Conservation (phyloP, 1,284 basidiomycete species). For the Dichomitus squalens region DNA sequence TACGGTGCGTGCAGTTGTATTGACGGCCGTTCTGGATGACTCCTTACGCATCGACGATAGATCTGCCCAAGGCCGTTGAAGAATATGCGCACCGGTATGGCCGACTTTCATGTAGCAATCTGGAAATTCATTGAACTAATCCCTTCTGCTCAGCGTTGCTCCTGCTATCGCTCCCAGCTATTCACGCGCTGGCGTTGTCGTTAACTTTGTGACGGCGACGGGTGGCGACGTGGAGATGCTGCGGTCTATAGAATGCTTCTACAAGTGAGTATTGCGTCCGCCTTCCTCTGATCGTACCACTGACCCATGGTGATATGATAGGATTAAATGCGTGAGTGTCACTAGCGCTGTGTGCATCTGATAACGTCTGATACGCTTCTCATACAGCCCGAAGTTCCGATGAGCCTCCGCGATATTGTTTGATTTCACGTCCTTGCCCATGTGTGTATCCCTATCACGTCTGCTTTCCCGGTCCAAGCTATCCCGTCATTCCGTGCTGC, state of each 20-base stretch:
- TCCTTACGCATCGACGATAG: conserved; percentile 39
- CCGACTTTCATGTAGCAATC: background rate
- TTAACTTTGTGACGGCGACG: conserved; percentile 95
- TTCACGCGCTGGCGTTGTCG: conserved; percentile 82
- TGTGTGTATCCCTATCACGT: conserved; percentile 80
- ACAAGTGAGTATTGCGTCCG: conserved; percentile 61
- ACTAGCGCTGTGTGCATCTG: background rate
- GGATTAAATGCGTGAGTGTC: conserved; percentile 84
- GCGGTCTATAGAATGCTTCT: conserved; percentile 95
- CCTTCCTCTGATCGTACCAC: background rate
- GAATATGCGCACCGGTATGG: conserved; percentile 89
- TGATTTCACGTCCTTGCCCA: conserved; percentile 52
- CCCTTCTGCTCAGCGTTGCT: conserved; percentile 55
- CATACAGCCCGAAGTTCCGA: conserved; percentile 80
- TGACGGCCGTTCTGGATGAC: background rate
- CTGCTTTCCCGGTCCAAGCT: conserved; percentile 39
- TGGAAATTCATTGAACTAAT: conserved; percentile 8
- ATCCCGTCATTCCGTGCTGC: conserved; percentile 35
- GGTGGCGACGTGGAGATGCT: conserved; percentile 98
- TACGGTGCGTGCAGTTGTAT: conserved; percentile 58
- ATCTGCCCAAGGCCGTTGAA: conserved; percentile 93
- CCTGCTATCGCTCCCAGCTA: conserved; percentile 82
- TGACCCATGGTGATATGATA: conserved; percentile 33
- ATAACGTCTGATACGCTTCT: conserved; percentile 11
- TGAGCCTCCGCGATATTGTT: conserved; percentile 84